Evolutionary conservation across 306 rosid species (phyloP).

Genomic region (Calophaca sinica): DNA sequence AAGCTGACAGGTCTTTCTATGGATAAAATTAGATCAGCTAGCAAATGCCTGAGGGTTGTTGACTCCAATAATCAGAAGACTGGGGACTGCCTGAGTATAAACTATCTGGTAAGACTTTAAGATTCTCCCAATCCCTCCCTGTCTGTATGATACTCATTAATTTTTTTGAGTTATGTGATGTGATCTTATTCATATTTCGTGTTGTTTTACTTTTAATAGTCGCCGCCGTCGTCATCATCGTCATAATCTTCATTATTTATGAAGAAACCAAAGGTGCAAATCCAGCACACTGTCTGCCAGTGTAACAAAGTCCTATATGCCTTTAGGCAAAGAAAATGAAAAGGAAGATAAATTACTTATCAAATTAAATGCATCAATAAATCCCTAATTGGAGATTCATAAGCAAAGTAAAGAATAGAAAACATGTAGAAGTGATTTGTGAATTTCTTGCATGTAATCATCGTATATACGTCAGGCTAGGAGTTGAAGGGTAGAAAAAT

Average conservation of each 20-base stretch:
- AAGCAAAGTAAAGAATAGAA: too few relatives aligned
- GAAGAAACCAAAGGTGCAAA: neutral
- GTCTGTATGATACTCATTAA: neutral
- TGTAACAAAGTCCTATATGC: neutral
- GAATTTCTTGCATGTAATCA: too few relatives aligned
- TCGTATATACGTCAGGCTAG: too few relatives aligned
- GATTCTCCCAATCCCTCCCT: slow-evolving; percentile 15
- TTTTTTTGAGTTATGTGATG: neutral
- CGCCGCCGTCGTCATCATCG: neutral
- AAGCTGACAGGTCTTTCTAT: slow-evolving; percentile 78
- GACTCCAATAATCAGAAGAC: slow-evolving; percentile 76
- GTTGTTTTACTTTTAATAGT: neutral
- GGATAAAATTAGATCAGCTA: slow-evolving; percentile 74
- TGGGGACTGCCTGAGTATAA: slow-evolving; percentile 53
- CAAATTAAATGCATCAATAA: neutral
- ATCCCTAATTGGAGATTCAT: neutral
- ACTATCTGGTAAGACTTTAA: slow-evolving; percentile 59
- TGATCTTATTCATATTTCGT: neutral
- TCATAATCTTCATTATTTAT: neutral
- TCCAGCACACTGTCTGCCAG: slow-evolving; percentile 13
- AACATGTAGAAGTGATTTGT: too few relatives aligned
- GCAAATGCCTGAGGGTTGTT: slow-evolving; percentile 72
- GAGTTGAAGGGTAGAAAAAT: too few relatives aligned
- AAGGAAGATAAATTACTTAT: neutral
- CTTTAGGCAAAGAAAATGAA: neutral